phyloP scores from a whole-genome alignment of 1,284 basidiomycete genomes.

The Kalmanozyma brasiliensis region DNA sequence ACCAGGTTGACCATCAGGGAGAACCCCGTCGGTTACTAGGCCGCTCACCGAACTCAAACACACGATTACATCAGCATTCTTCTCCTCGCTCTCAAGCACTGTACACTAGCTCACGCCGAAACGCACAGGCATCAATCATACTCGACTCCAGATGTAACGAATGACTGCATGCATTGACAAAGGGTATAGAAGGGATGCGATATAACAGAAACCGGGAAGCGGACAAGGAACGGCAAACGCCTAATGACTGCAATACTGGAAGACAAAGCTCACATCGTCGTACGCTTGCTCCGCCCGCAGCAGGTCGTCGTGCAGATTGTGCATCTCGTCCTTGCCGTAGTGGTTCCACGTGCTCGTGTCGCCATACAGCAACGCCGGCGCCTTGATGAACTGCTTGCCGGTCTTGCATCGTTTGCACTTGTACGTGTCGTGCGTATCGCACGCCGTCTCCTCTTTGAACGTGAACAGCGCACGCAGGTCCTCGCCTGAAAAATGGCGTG shows the following conservation, averaged over 20 bases:
- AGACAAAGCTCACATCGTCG: conserved; percentile 76
- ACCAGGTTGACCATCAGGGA: conserved; percentile 49
- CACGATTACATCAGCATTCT: background rate
- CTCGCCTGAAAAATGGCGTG: conserved; percentile 93
- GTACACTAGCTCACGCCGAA: conserved; percentile 20
- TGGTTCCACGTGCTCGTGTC: conserved; percentile 99
- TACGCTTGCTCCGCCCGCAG: conserved; percentile 86
- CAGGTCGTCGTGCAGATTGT: conserved; percentile 93
- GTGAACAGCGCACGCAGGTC: conserved; percentile 89
- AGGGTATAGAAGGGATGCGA: conserved; percentile 5
- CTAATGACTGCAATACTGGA: conserved; percentile 68
- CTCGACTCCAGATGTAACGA: background rate
- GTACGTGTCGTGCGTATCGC: conserved; percentile 82
- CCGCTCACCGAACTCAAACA: background rate
- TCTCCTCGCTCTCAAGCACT: conserved; percentile 1
- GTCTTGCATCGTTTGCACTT: conserved; percentile 95
- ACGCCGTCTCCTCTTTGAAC: conserved; percentile 86
- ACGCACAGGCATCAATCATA: background rate
- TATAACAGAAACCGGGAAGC: background rate
- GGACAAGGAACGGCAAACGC: background rate
- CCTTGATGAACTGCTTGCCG: conserved; percentile 84
- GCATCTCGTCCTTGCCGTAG: conserved; percentile 86
- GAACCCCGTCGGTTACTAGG: conserved; percentile 46
- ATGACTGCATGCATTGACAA: background rate
- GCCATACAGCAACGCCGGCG: conserved; percentile 88